Evolutionary conservation across 495 filamentous ascomycete species (phyloP).

Genomic region (Apodospora peruviana): DNA sequence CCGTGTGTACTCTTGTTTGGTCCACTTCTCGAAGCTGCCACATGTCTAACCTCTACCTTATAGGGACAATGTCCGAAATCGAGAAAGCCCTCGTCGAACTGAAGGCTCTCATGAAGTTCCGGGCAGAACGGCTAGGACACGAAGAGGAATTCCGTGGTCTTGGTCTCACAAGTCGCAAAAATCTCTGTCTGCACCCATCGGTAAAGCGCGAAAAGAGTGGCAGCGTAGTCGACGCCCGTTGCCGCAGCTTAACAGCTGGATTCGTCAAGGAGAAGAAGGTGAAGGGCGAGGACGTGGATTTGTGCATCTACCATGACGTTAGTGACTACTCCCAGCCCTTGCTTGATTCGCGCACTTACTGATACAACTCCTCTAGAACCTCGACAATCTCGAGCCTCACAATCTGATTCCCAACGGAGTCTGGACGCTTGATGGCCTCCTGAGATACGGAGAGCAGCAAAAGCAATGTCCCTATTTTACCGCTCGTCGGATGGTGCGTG

Average conservation of each 20-base stretch:
- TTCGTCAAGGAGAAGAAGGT: slow-evolving; percentile 98
- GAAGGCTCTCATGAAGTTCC: slow-evolving; percentile 89
- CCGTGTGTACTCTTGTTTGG: slow-evolving; percentile 43
- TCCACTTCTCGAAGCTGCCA: background rate
- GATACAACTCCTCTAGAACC: slow-evolving; percentile 52
- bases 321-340: slow-evolving; percentile 7
- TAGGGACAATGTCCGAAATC: slow-evolving; percentile 81
- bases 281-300: slow-evolving; percentile 84
- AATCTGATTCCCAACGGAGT: slow-evolving; percentile 90
- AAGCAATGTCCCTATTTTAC: slow-evolving; percentile 99
- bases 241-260: slow-evolving; percentile 89
- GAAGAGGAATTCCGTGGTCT: slow-evolving; percentile 91
- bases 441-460: slow-evolving; percentile 85
- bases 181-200: slow-evolving; percentile 90
- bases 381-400: slow-evolving; percentile 89
- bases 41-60: background rate
- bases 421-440: slow-evolving; percentile 87
- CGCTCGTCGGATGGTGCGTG: slow-evolving; percentile 83
- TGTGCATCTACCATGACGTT: slow-evolving; percentile 93
- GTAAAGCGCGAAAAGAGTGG: slow-evolving; percentile 96
- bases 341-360: slow-evolving; percentile 1
- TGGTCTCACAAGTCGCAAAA: slow-evolving; percentile 93
- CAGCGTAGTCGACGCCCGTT: slow-evolving; percentile 85
- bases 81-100: slow-evolving; percentile 95
- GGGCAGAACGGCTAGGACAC: slow-evolving; percentile 74